phyloP scores from a whole-genome alignment of 2,329 filamentous ascomycete genomes.

The Venturia effusa region DNA sequence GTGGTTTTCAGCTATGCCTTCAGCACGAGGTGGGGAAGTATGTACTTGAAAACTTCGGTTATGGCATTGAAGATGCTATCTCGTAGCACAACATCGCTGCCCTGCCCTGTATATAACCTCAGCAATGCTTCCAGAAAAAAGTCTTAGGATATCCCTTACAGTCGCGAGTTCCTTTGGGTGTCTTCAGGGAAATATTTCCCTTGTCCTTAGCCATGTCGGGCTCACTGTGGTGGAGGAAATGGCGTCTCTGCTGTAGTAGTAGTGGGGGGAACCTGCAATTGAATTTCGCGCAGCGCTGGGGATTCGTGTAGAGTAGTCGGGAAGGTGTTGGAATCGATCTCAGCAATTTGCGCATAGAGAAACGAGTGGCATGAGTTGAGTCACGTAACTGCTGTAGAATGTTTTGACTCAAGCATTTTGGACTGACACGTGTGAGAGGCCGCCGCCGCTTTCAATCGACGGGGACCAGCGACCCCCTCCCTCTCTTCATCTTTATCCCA shows the following conservation, averaged over 20 bases:
- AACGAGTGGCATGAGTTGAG: not conserved
- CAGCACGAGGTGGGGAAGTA: too few relatives aligned
- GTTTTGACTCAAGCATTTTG: slow-evolving; percentile 3
- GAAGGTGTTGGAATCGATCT: not conserved
- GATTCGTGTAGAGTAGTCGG: not conserved
- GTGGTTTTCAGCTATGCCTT: not conserved
- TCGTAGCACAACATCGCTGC: slow-evolving; percentile 67
- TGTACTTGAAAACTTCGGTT: slow-evolving; percentile 68
- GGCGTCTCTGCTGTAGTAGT: not conserved
- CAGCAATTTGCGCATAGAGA: slow-evolving; percentile 4
- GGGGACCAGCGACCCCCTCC: too few relatives aligned
- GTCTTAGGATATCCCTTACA: slow-evolving; percentile 31
- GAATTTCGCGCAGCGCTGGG: not conserved
- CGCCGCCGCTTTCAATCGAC: too few relatives aligned
- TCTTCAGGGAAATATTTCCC: slow-evolving; percentile 55
- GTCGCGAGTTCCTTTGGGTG: slow-evolving; percentile 83
- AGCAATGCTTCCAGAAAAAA: not conserved
- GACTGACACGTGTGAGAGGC: too few relatives aligned
- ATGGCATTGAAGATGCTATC: slow-evolving; percentile 71
- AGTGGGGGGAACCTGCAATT: not conserved
- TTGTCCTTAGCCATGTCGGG: slow-evolving; percentile 10
- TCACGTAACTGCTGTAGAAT: not conserved
- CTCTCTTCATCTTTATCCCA: too few relatives aligned
- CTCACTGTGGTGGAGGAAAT: not conserved
- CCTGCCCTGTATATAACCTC: slow-evolving; percentile 35